A percentile compares a stretch with the other conserved stretches of the same genome.
phyloP scores from a whole-genome alignment of 805 yeast species.

The Metschnikowia matae region DNA sequence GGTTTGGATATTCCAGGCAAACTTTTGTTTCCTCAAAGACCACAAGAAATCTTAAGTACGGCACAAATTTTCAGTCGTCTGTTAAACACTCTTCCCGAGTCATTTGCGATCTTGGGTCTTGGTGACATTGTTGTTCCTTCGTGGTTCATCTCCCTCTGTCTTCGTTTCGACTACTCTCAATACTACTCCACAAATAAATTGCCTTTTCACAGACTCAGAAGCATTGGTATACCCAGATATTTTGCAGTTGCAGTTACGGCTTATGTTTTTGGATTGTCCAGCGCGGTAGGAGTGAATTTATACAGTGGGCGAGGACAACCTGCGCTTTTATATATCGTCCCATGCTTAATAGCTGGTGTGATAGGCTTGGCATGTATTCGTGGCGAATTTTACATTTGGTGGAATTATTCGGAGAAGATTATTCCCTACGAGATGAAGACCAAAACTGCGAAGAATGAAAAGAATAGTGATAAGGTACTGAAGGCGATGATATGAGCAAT shows the following conservation, averaged over 20 bases:
- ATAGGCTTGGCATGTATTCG: conserved; percentile 28
- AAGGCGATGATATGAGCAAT: neutral
- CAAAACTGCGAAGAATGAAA: neutral
- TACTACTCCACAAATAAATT: conserved; percentile 12
- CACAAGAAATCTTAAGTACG: neutral
- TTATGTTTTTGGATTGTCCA: conserved; percentile 44
- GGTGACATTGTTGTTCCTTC: conserved; percentile 70
- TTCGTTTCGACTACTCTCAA: conserved; percentile 49
- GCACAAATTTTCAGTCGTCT: neutral
- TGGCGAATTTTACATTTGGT: conserved; percentile 41
- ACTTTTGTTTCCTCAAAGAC: conserved; percentile 38
- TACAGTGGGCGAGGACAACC: conserved; percentile 54
- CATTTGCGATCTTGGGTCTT: conserved; percentile 47
- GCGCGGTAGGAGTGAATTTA: conserved; percentile 40
- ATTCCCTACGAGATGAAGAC: conserved; percentile 11
- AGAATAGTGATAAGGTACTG: neutral
- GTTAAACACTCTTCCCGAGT: neutral
- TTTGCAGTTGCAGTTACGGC: conserved; percentile 44
- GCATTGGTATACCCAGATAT: conserved; percentile 43
- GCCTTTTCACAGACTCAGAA: conserved; percentile 24
- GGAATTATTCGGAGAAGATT: conserved; percentile 33
- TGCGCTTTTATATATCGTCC: conserved; percentile 61
- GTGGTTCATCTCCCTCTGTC: conserved; percentile 45
- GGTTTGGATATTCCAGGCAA: conserved; percentile 52
- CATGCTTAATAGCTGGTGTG: conserved; percentile 35